Percentiles rank a stretch among this genome's conserved stretches.
phyloP scores from a whole-genome alignment of 2,329 filamentous ascomycete genomes.

The Ceratocystis papillata region DNA sequence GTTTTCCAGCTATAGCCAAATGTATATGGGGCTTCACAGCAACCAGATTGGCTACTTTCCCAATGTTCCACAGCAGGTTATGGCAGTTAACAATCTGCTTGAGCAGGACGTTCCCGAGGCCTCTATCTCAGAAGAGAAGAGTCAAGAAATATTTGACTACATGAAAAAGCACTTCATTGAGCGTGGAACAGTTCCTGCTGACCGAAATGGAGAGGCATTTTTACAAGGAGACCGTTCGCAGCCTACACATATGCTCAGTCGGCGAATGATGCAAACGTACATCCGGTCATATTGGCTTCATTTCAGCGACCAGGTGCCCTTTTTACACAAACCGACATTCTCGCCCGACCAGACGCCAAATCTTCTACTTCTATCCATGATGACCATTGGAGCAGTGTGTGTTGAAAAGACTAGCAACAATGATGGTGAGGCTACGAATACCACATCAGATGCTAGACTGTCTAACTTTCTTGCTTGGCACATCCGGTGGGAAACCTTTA shows the following conservation, averaged over 20 bases:
- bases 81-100: slow-evolving; percentile 78
- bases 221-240: slow-evolving; percentile 65
- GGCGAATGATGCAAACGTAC: slow-evolving; percentile 92
- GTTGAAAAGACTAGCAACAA: slow-evolving; percentile 72
- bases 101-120: slow-evolving; percentile 71
- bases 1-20: slow-evolving; percentile 23
- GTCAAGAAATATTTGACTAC: slow-evolving; percentile 69
- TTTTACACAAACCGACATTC: slow-evolving; percentile 90
- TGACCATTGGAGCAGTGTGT: slow-evolving; percentile 84
- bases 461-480: slow-evolving; percentile 89
- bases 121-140: slow-evolving; percentile 76
- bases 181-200: slow-evolving; percentile 52
- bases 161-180: slow-evolving; percentile 70
- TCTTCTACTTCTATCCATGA: slow-evolving; percentile 73
- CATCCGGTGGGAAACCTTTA: slow-evolving; percentile 91
- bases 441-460: slow-evolving; percentile 56
- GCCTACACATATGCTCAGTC: slow-evolving; percentile 58
- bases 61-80: slow-evolving; percentile 61
- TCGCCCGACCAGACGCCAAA: slow-evolving; percentile 77
- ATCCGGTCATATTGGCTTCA: slow-evolving; percentile 90
- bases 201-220: slow-evolving; percentile 19
- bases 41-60: slow-evolving; percentile 46
- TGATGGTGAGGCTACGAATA: slow-evolving; percentile 53
- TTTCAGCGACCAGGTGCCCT: slow-evolving; percentile 88
- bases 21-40: slow-evolving; percentile 23